A percentile compares a stretch with the other conserved stretches of the same genome.
phyloP scores from a whole-genome alignment of 345 rosid species.

The Dovyalis caffra region DNA sequence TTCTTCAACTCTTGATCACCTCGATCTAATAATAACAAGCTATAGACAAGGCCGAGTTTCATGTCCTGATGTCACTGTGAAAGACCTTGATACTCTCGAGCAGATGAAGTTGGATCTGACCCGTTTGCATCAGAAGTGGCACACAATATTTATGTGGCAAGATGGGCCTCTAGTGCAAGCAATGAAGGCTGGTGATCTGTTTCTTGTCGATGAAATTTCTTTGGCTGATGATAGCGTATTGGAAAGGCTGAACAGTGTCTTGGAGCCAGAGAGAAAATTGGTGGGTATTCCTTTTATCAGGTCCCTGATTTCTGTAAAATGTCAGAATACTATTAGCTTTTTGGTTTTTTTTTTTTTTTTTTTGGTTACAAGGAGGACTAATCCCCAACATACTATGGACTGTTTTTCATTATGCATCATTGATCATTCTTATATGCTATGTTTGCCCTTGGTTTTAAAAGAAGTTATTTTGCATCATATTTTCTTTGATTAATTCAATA shows the following conservation, averaged over 20 bases:
- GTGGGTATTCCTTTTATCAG: conserved; percentile 36
- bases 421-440: neutral
- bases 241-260: conserved; percentile 88
- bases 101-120: conserved; percentile 49
- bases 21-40: conserved; percentile 36
- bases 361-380: too few relatives aligned
- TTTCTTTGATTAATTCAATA: neutral
- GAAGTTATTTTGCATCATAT: neutral
- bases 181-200: conserved; percentile 79
- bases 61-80: conserved; percentile 29
- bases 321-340: too few relatives aligned
- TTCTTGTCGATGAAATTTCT: conserved; percentile 95
- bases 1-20: conserved; percentile 47
- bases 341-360: too few relatives aligned
- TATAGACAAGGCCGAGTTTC: conserved; percentile 45
- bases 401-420: too few relatives aligned
- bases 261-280: conserved; percentile 89
- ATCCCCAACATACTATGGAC: too few relatives aligned
- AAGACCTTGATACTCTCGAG: conserved; percentile 54
- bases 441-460: too few relatives aligned
- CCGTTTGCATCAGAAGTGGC: conserved; percentile 72
- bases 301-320: neutral
- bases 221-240: conserved; percentile 97
- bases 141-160: conserved; percentile 84
- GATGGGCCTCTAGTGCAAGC: conserved; percentile 97